These are phyloP conservation scores for Nitzschia putrida DNA, from an alignment of 108 stramenopile species.

Conservation along the genomic window DNA sequence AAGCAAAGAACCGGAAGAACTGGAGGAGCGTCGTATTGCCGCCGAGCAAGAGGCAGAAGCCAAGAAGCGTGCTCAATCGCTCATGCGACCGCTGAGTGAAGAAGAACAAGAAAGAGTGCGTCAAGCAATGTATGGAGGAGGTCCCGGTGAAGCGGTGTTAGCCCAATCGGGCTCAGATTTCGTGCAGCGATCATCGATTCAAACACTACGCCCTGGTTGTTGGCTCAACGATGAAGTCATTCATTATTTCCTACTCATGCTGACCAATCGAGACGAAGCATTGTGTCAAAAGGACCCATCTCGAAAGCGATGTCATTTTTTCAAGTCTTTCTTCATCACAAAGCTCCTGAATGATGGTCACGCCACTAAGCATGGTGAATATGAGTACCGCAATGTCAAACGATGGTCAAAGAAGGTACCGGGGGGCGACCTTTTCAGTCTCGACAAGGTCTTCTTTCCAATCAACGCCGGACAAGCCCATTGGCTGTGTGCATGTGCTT, in stretches of 20 bases:
- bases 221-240: conserved; percentile 99
- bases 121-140: conserved; percentile 55
- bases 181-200: conserved; percentile 68
- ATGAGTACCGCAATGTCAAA: conserved; percentile 90
- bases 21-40: conserved; percentile 40
- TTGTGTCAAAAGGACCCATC: conserved; percentile 58
- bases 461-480: conserved; percentile 88
- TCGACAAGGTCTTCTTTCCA: conserved; percentile 92
- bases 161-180: conserved; percentile 68
- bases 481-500: conserved; percentile 92
- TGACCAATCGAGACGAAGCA: conserved; percentile 79
- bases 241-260: conserved; percentile 88
- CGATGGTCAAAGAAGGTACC: conserved; percentile 91
- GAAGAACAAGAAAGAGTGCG: conserved; percentile 62
- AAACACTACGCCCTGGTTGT: conserved; percentile 62
- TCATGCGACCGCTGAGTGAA: conserved; percentile 65
- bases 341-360: conserved; percentile 85
- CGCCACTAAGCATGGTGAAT: conserved; percentile 53
- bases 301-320: conserved; percentile 83
- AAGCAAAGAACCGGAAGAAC: conserved; percentile 11
- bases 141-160: conserved; percentile 51
- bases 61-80: conserved; percentile 44
- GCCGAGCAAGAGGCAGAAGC: conserved; percentile 54
- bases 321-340: conserved; percentile 94
- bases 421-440: conserved; percentile 87